phyloP scores from a whole-genome alignment of 1,139 yeast species.

The Neolecta irregularis region DNA sequence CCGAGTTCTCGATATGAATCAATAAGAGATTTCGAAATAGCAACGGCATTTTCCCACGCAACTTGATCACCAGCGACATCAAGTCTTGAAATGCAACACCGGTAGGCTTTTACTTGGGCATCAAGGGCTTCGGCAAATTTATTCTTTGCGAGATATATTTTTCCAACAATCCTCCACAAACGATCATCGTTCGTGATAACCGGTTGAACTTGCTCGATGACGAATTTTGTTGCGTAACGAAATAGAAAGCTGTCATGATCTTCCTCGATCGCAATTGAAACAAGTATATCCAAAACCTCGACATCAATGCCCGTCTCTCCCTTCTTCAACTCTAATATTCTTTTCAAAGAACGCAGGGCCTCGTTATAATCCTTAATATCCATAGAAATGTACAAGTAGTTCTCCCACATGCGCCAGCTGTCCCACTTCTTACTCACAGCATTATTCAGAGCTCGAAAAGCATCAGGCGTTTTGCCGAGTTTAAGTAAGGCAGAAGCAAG shows the following conservation, averaged over 20 bases:
- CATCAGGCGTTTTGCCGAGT: conserved; percentile 25
- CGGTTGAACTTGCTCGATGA: conserved; percentile 34
- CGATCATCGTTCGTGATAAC: conserved; percentile 57
- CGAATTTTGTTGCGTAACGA: conserved; percentile 27
- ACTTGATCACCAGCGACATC: conserved; percentile 46
- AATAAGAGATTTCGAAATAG: conserved; percentile 43
- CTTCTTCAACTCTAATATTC: conserved; percentile 38
- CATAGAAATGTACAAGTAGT: conserved; percentile 67
- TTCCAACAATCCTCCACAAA: conserved; percentile 71
- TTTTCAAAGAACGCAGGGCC: conserved; percentile 55
- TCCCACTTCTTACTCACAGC: conserved; percentile 26
- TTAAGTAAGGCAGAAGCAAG: conserved; percentile 65
- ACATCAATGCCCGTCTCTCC: conserved; percentile 61
- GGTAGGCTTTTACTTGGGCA: conserved; percentile 72
- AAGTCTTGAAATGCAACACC: conserved; percentile 45
- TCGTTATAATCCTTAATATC: conserved; percentile 77
- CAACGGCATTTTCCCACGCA: conserved; percentile 70
- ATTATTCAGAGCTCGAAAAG: conserved; percentile 16
- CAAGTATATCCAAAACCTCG: conserved; percentile 60
- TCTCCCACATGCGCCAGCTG: conserved; percentile 87
- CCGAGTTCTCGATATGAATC: conserved; percentile 84
- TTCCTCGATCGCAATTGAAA: conserved; percentile 42
- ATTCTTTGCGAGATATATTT: conserved; percentile 74
- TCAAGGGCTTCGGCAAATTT: conserved; percentile 81
- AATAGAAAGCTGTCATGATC: conserved; percentile 27